phyloP scores from a whole-genome alignment of 2,329 filamentous ascomycete genomes.

The Pseudogymnoascus sp. region DNA sequence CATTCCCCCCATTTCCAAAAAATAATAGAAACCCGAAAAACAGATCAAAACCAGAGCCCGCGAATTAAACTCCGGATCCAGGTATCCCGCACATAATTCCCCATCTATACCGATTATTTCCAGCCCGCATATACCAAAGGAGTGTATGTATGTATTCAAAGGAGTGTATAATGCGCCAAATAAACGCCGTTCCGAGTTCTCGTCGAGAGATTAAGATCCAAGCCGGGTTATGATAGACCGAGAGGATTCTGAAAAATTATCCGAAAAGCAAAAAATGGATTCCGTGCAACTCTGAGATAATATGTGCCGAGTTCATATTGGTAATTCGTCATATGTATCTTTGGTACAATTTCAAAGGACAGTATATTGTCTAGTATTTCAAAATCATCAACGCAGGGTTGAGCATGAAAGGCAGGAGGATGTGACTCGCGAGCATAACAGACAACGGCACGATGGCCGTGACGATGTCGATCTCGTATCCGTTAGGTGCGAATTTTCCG shows the following conservation, averaged over 20 bases:
- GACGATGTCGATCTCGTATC: conserved; percentile 51
- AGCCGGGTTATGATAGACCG: neutral
- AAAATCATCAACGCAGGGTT: conserved; percentile 60
- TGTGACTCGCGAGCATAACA: conserved; percentile 44
- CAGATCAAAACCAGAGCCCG: neutral
- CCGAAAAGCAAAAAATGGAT: neutral
- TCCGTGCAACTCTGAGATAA: neutral
- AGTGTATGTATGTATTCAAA: neutral
- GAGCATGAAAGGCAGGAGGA: conserved; percentile 49
- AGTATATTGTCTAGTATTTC: conserved; percentile 21
- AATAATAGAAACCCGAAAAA: neutral
- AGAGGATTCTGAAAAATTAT: neutral
- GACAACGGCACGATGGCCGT: conserved; percentile 53
- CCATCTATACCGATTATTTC: neutral
- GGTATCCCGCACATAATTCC: neutral
- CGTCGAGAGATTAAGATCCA: neutral
- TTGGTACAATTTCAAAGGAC: neutral
- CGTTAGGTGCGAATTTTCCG: conserved; percentile 21
- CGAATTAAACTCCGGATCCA: neutral
- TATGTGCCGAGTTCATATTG: neutral
- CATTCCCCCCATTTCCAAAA: neutral
- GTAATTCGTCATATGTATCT: neutral
- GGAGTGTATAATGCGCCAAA: neutral
- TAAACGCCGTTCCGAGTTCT: neutral
- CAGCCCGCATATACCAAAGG: neutral